These are phyloP conservation scores for Hypoxylon sp. DNA, from an alignment of 2,329 filamentous ascomycete genomes.

Conservation along the genomic window DNA sequence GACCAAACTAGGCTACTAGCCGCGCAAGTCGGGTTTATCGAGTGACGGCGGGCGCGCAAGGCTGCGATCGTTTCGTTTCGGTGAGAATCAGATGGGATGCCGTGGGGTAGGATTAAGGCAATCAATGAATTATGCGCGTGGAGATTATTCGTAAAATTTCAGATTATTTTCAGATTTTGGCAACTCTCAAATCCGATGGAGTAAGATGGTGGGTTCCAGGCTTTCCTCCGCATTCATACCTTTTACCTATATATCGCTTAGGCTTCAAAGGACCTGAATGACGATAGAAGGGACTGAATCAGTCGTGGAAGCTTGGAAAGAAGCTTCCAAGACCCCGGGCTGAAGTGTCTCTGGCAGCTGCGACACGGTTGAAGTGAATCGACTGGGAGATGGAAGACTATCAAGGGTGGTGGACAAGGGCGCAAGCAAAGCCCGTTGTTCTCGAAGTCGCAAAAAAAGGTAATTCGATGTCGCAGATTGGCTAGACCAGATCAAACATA, in stretches of 20 bases:
- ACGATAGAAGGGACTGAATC: conserved; percentile 38
- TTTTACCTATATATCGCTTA: conserved; percentile 41
- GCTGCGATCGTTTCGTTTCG: conserved; percentile 25
- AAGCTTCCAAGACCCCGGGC: conserved; percentile 42
- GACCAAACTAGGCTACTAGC: conserved; percentile 35
- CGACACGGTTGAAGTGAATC: conserved; percentile 30
- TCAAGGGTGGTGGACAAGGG: conserved; percentile 32
- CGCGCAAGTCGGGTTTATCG: conserved; percentile 21
- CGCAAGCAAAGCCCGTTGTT: conserved; percentile 41
- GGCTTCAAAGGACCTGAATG: conserved; percentile 32
- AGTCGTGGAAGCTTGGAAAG: conserved; percentile 42
- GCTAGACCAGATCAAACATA: conserved; percentile 23
- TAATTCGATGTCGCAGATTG: conserved; percentile 39
- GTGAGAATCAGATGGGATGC: conserved; percentile 24
- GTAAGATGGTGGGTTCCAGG: conserved; percentile 40
- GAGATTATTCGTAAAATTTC: conserved; percentile 5
- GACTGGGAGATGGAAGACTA: conserved; percentile 28
- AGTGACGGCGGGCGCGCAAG: conserved; percentile 31
- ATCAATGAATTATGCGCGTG: conserved; percentile 27
- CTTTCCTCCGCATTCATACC: conserved; percentile 39
- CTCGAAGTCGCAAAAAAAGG: conserved; percentile 43
- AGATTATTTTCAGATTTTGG: conserved; percentile 1
- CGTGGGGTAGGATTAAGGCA: conserved; percentile 15
- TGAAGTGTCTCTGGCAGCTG: conserved; percentile 40
- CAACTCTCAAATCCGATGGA: conserved; percentile 28